phyloP scores from a whole-genome alignment of 1,284 basidiomycete species.

The Pseudozyma sp. region DNA sequence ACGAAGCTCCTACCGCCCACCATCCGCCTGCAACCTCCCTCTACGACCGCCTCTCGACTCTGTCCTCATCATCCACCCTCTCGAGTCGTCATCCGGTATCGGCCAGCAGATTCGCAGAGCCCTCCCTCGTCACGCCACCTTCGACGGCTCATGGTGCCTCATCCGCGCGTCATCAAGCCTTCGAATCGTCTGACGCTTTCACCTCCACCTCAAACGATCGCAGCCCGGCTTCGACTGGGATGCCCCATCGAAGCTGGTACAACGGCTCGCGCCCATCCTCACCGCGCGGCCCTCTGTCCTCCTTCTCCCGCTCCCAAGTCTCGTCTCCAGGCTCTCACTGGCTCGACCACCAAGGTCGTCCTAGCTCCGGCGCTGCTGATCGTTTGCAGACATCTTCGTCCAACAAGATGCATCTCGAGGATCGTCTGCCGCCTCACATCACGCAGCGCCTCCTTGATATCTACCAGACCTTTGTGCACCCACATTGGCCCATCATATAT shows the following conservation, averaged over 20 bases:
- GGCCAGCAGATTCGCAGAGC: constrained; percentile 27
- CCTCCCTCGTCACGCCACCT: not conserved
- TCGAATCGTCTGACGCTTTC: constrained; percentile 19
- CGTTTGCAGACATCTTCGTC: constrained; percentile 9
- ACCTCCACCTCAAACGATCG: constrained; percentile 17
- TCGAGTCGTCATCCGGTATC: constrained; percentile 33
- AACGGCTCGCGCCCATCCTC: constrained; percentile 32
- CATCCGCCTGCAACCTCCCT: constrained; percentile 7
- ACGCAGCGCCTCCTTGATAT: constrained; percentile 41
- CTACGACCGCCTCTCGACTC: constrained; percentile 11
- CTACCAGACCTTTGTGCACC: constrained; percentile 51
- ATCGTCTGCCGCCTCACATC: constrained; percentile 33
- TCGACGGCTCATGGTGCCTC: not conserved
- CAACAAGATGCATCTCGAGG: constrained; percentile 17
- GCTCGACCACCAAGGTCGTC: constrained; percentile 26
- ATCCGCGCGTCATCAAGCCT: constrained; percentile 6
- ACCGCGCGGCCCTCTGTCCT: constrained; percentile 16
- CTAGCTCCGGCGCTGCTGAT: constrained; percentile 15
- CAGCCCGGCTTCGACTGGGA: constrained; percentile 24
- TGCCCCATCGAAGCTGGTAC: constrained; percentile 29
- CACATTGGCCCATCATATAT: constrained; percentile 58
- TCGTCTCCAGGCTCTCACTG: constrained; percentile 26
- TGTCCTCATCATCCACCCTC: constrained; percentile 9
- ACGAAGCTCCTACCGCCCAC: constrained; percentile 8
- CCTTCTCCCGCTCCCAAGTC: constrained; percentile 24